Percentiles rank a stretch among this genome's conserved stretches.
Evolutionary conservation across 352 stramenopile genomes (phyloP).

Genomic region (Saprolegnia parasitica): DNA sequence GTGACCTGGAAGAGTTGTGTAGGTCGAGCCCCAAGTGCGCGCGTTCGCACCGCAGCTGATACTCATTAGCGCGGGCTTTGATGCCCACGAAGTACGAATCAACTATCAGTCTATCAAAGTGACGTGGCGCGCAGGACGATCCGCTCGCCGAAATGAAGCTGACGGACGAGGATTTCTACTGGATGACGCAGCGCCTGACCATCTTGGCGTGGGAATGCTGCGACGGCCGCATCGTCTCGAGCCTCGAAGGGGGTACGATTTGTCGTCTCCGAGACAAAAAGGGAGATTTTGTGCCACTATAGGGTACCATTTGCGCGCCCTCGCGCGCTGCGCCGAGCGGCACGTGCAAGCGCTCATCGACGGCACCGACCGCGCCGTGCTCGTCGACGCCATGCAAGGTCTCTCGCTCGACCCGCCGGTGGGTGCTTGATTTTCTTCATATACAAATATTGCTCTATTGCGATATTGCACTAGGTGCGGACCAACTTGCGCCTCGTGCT

Average conservation of each 20-base stretch:
- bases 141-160: slow-evolving; percentile 45
- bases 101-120: background rate
- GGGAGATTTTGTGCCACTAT: background rate
- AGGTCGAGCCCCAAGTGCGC: slow-evolving; percentile 38
- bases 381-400: background rate
- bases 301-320: slow-evolving; percentile 45
- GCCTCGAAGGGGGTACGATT: slow-evolving; percentile 41
- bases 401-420: background rate
- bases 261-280: background rate
- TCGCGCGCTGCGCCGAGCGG: slow-evolving; percentile 48
- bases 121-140: slow-evolving; percentile 31
- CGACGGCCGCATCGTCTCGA: slow-evolving; percentile 47
- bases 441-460: background rate
- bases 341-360: slow-evolving; percentile 47
- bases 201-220: slow-evolving; percentile 42
- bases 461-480: background rate
- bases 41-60: slow-evolving; percentile 79
- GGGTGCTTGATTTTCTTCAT: background rate
- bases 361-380: background rate
- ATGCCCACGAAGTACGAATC: slow-evolving; percentile 41
- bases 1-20: slow-evolving; percentile 38
- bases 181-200: slow-evolving; percentile 45
- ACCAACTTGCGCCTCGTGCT: background rate
- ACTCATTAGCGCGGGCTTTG: slow-evolving; percentile 82
- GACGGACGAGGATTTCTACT: slow-evolving; percentile 49